phyloP scores from a whole-genome alignment of 768 basidiomycete species.

The Tylopilus plumbeoviolaceoides region DNA sequence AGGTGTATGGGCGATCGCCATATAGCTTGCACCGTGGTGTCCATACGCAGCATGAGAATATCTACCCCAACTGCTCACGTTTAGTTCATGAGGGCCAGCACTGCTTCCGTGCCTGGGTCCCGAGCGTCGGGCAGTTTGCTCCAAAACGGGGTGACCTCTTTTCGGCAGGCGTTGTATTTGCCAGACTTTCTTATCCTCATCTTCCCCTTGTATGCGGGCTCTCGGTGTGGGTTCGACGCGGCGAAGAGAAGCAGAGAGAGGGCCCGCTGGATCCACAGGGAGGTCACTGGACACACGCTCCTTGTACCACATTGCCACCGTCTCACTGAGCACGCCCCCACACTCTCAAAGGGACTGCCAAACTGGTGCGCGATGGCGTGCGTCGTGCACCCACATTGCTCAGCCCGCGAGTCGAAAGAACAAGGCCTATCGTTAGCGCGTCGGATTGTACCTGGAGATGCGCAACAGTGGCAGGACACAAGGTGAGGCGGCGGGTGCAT shows the following conservation, averaged over 20 bases:
- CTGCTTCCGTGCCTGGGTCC: not conserved
- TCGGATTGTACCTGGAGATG: not conserved
- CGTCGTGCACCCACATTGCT: not conserved
- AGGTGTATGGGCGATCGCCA: constrained; percentile 24
- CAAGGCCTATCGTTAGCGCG: not conserved
- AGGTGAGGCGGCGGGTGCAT: not conserved
- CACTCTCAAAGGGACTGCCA: constrained; percentile 4
- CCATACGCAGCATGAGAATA: not conserved
- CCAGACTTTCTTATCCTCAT: constrained; percentile 4
- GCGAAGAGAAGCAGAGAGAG: not conserved
- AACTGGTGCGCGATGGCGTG: not conserved
- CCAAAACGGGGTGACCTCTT: not conserved
- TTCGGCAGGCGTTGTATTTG: constrained; percentile 12
- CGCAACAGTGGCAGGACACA: too few relatives aligned
- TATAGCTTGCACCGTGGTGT: constrained; percentile 5
- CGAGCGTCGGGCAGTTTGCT: not conserved
- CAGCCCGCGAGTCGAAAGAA: not conserved
- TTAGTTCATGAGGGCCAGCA: not conserved
- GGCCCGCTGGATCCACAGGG: not conserved
- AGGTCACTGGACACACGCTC: not conserved
- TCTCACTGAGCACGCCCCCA: not conserved
- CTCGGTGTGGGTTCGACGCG: not conserved
- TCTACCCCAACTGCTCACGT: not conserved
- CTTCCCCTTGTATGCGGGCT: constrained; percentile 2
- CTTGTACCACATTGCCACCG: not conserved